Evolutionary conservation across 805 yeast genomes (phyloP).

Genomic region (Monosporozyma aquatica): DNA sequence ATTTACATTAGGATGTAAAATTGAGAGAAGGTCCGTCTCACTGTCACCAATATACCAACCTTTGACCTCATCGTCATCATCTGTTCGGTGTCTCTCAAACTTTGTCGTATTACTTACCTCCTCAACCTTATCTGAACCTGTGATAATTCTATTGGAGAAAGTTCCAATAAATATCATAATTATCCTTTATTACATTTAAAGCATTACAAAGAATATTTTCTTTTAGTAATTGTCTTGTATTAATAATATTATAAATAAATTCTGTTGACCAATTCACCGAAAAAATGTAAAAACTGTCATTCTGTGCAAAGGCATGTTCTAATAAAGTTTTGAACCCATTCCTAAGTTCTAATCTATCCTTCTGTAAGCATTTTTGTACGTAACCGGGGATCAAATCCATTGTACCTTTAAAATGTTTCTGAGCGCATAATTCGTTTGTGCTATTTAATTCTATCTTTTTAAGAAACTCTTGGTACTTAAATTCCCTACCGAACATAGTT

Average conservation of each 20-base stretch:
- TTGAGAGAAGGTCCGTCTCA: constrained; percentile 24
- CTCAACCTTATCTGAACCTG: constrained; percentile 24
- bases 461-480: constrained; percentile 12
- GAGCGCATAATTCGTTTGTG: constrained; percentile 13
- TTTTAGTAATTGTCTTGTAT: constrained; percentile 1
- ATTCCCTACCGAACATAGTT: constrained; percentile 12
- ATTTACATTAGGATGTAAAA: constrained; percentile 22
- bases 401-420: constrained; percentile 8
- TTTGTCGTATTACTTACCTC: constrained; percentile 10
- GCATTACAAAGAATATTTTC: constrained; percentile 20
- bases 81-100: constrained; percentile 3
- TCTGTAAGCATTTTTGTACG: constrained; percentile 5
- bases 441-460: constrained; percentile 20
- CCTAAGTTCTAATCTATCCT: constrained; percentile 6
- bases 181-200: constrained; percentile 9
- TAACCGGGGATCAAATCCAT: constrained; percentile 10
- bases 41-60: constrained; percentile 30
- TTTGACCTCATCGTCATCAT: neutral
- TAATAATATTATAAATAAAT: constrained; percentile 18
- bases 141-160: constrained; percentile 17
- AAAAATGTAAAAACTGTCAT: constrained; percentile 13
- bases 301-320: constrained; percentile 2
- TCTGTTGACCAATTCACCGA: constrained; percentile 28
- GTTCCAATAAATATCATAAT: constrained; percentile 21
- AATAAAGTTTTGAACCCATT: constrained; percentile 14